These are phyloP conservation scores for Oryza brachyantha DNA, from an alignment of 176 grass and related monocot species.

Conservation along the genomic window DNA sequence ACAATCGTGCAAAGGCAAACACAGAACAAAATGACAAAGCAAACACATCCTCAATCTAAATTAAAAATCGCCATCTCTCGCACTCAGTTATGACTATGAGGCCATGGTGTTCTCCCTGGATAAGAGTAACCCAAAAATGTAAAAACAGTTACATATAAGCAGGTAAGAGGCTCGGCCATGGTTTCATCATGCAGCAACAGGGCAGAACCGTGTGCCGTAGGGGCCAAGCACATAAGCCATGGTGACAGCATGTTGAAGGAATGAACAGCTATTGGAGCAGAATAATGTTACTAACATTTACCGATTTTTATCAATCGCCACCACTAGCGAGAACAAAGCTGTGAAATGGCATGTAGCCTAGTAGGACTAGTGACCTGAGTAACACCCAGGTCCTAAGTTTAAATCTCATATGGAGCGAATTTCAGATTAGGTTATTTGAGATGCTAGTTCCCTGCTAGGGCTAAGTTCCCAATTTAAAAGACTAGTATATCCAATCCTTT, in stretches of 20 bases:
- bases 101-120: background rate
- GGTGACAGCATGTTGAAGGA: background rate
- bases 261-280: background rate
- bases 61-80: background rate
- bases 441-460: no score
- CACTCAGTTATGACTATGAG: background rate
- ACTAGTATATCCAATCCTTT: no score
- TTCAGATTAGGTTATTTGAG: no score
- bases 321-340: background rate
- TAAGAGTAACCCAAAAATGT: background rate
- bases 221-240: background rate
- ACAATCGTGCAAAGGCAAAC: background rate
- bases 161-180: no score
- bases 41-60: slow-evolving; percentile 11
- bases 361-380: no score
- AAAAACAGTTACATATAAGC: background rate
- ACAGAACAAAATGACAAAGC: background rate
- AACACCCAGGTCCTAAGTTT: no score
- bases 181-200: background rate
- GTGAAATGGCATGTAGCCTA: no score
- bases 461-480: no score
- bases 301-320: background rate
- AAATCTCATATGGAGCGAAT: no score
- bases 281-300: background rate
- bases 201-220: background rate